phyloP scores from a whole-genome alignment of 2,329 filamentous ascomycete genomes.

The Chrysoporthe puriensis region DNA sequence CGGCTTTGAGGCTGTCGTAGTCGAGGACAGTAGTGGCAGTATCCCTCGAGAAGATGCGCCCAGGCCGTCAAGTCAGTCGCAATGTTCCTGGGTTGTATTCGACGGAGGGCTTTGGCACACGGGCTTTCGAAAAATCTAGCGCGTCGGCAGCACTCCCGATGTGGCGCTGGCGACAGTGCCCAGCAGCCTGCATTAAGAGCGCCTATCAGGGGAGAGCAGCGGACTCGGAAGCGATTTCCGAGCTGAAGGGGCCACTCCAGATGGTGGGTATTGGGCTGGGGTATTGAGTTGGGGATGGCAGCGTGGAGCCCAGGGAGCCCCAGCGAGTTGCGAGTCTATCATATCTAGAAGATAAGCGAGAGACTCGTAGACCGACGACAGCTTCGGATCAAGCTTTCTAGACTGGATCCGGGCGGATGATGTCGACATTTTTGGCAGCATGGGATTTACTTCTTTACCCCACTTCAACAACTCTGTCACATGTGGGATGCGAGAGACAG shows the following conservation, averaged over 20 bases:
- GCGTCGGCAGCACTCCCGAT: conserved; percentile 24
- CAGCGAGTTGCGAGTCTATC: neutral
- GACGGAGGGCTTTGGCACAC: conserved; percentile 1
- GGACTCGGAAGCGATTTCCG: neutral
- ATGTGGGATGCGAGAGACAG: neutral
- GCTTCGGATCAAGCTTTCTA: neutral
- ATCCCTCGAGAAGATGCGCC: neutral
- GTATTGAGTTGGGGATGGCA: neutral
- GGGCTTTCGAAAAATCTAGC: conserved; percentile 23
- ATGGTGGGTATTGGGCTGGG: neutral
- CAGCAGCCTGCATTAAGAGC: conserved; percentile 21
- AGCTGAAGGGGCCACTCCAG: neutral
- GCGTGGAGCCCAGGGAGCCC: neutral
- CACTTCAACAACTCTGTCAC: neutral
- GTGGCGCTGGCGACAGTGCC: conserved; percentile 25
- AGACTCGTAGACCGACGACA: neutral
- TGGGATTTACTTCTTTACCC: neutral
- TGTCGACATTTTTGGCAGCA: neutral
- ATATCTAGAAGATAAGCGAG: neutral
- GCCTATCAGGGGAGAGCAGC: conserved; percentile 11
- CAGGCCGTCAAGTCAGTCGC: neutral
- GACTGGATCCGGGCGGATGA: neutral
- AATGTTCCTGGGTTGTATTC: neutral
- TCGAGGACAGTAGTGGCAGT: neutral
- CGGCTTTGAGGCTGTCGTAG: conserved; percentile 17